A percentile compares a stretch with the other conserved stretches of the same genome.
These are phyloP conservation scores for Leishmania major DNA, from an alignment of 208 protist genomes.

Conservation along the genomic window DNA sequence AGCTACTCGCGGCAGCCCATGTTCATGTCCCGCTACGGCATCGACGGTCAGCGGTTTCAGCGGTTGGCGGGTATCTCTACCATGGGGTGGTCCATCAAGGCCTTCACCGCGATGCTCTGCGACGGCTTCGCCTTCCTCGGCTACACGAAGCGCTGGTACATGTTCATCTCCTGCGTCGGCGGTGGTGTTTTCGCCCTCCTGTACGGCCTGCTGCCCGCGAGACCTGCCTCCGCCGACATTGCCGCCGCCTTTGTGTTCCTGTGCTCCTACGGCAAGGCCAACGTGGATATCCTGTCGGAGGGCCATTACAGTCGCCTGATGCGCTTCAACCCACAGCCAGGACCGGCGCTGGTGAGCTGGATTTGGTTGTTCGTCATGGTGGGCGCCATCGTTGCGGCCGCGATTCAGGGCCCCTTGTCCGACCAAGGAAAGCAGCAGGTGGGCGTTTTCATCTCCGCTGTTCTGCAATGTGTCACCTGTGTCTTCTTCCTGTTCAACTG, in stretches of 20 bases:
- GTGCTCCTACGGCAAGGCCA: slow-evolving; percentile 53
- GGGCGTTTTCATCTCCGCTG: slow-evolving; percentile 53
- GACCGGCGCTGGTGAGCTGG: slow-evolving; percentile 66
- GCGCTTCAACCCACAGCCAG: slow-evolving; percentile 38
- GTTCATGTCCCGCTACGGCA: slow-evolving; percentile 46
- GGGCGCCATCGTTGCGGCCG: slow-evolving; percentile 46
- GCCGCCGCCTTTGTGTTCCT: slow-evolving; percentile 63
- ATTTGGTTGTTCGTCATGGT: slow-evolving; percentile 68
- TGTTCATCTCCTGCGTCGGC: slow-evolving; percentile 50
- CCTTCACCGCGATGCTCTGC: slow-evolving; percentile 62
- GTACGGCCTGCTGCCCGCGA: slow-evolving; percentile 52
- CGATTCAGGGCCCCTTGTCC: slow-evolving; percentile 51
- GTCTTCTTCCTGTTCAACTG: slow-evolving; percentile 65
- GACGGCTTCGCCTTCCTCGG: slow-evolving; percentile 68
- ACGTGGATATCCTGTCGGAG: slow-evolving; percentile 80
- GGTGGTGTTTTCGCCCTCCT: slow-evolving; percentile 45
- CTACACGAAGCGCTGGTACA: slow-evolving; percentile 84
- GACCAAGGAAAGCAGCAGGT: slow-evolving; percentile 43
- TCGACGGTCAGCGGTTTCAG: slow-evolving; percentile 46
- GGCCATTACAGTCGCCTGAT: slow-evolving; percentile 81
- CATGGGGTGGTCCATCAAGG: slow-evolving; percentile 76
- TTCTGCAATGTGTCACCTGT: slow-evolving; percentile 47
- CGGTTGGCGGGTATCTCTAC: slow-evolving; percentile 44
- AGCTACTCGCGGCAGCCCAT: slow-evolving; percentile 42
- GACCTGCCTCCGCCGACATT: slow-evolving; percentile 30